These are phyloP conservation scores for Globisporangium viniferum DNA, from an alignment of 352 stramenopile species.

Conservation along the genomic window DNA sequence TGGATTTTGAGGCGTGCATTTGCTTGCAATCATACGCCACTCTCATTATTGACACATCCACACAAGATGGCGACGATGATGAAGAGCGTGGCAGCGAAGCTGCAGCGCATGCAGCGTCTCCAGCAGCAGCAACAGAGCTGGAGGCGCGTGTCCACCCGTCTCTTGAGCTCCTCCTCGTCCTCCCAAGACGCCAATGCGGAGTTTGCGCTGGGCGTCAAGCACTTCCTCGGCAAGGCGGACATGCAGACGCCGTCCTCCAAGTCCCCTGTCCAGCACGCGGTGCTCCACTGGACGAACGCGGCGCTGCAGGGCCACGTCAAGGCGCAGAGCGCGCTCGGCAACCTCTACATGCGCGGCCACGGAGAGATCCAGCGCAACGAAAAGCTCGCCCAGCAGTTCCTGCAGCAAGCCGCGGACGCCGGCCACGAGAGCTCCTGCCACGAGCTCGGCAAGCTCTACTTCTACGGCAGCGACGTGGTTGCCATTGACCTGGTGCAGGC, in stretches of 20 bases:
- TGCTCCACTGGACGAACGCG: conserved; percentile 78
- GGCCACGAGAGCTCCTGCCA: conserved; percentile 71
- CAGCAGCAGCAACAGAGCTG: neutral
- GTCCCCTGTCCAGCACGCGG: conserved; percentile 40
- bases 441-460: conserved; percentile 71
- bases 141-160: neutral
- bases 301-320: conserved; percentile 68
- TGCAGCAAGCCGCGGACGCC: conserved; percentile 61
- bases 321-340: conserved; percentile 66
- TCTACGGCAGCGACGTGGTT: conserved; percentile 40
- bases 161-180: neutral
- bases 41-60: neutral
- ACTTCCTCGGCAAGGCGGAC: conserved; percentile 43
- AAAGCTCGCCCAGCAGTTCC: conserved; percentile 43
- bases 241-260: conserved; percentile 23
- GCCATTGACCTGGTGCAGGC: conserved; percentile 32
- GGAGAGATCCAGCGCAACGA: conserved; percentile 42
- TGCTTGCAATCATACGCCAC: neutral
- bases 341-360: conserved; percentile 67
- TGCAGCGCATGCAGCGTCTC: conserved; percentile 1
- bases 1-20: neutral
- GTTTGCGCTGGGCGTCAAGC: conserved; percentile 62
- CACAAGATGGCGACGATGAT: conserved; percentile 7
- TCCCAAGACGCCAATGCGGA: conserved; percentile 31
- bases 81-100: neutral